phyloP scores from a whole-genome alignment of 2,329 filamentous ascomycete species.

The Beauveria rudraprayagi region DNA sequence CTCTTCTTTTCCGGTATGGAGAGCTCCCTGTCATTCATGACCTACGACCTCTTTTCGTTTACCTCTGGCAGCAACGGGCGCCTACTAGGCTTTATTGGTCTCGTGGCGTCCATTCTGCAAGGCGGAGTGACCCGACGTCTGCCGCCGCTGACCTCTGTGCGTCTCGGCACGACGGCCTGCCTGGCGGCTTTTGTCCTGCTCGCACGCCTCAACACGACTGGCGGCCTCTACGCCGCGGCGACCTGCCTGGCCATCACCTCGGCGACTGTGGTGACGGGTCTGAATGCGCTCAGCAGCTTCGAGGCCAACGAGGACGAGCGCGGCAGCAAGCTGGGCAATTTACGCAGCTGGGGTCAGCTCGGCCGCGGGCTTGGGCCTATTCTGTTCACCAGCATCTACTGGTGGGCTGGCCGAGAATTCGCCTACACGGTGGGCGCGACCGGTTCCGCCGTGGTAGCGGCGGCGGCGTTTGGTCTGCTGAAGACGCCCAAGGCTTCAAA shows the following conservation, averaged over 20 bases:
- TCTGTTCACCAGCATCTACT: slow-evolving; percentile 90
- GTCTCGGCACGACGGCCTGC: slow-evolving; percentile 70
- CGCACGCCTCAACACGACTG: slow-evolving; percentile 57
- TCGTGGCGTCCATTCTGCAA: slow-evolving; percentile 87
- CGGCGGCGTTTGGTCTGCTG: slow-evolving; percentile 62
- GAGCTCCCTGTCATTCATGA: slow-evolving; percentile 95
- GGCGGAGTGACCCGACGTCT: slow-evolving; percentile 83
- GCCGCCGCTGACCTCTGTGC: slow-evolving; percentile 71
- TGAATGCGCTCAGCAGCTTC: slow-evolving; percentile 88
- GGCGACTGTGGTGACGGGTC: slow-evolving; percentile 86
- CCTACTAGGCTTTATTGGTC: slow-evolving; percentile 81
- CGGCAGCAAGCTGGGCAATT: slow-evolving; percentile 76
- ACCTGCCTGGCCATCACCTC: slow-evolving; percentile 81
- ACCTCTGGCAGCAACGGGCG: slow-evolving; percentile 72
- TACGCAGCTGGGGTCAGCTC: slow-evolving; percentile 76
- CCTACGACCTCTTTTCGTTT: slow-evolving; percentile 85
- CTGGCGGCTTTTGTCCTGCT: slow-evolving; percentile 75
- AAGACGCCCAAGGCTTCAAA: slow-evolving; percentile 46
- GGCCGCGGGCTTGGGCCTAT: slow-evolving; percentile 81
- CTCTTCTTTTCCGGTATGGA: slow-evolving; percentile 98
- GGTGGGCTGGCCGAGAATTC: slow-evolving; percentile 88
- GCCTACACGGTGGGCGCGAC: slow-evolving; percentile 76
- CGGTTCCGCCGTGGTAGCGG: slow-evolving; percentile 69
- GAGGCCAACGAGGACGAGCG: slow-evolving; percentile 74
- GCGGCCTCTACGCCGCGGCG: slow-evolving; percentile 71